Evolutionary conservation across 306 rosid genomes (phyloP).

Genomic region (Fagus crenata): DNA sequence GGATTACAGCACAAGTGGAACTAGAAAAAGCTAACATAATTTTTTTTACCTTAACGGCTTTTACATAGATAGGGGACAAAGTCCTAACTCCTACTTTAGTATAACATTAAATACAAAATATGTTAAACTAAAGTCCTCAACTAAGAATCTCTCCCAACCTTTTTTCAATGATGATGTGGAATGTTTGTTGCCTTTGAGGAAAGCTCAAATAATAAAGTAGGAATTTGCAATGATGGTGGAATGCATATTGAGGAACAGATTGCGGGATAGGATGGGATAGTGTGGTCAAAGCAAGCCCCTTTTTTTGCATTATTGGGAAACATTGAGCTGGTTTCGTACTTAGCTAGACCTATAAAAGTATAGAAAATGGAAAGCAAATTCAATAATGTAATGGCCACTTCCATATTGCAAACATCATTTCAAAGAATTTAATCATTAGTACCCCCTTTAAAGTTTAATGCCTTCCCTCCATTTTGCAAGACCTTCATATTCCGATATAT

Average conservation of each 20-base stretch:
- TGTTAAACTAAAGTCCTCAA: slow-evolving; percentile 36
- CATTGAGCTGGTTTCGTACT: slow-evolving; percentile 76
- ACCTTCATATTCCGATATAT: slow-evolving; percentile 40
- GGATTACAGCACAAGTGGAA: slow-evolving; percentile 43
- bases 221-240: slow-evolving; percentile 57
- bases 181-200: slow-evolving; percentile 41
- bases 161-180: slow-evolving; percentile 42
- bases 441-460: slow-evolving; percentile 17
- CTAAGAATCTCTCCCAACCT: slow-evolving; percentile 37
- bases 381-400: slow-evolving; percentile 51
- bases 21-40: slow-evolving; percentile 27
- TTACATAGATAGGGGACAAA: slow-evolving; percentile 24
- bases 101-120: neutral
- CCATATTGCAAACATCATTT: slow-evolving; percentile 51
- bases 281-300: slow-evolving; percentile 47
- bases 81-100: slow-evolving; percentile 32
- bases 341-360: slow-evolving; percentile 32
- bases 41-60: slow-evolving; percentile 30
- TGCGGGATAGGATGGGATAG: slow-evolving; percentile 26
- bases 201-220: slow-evolving; percentile 41
- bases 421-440: slow-evolving; percentile 56
- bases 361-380: slow-evolving; percentile 29
- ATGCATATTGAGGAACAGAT: slow-evolving; percentile 44
- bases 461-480: slow-evolving; percentile 47
- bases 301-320: slow-evolving; percentile 62